phyloP scores from a whole-genome alignment of 148 eudicot species.

The Camellia japonica region DNA sequence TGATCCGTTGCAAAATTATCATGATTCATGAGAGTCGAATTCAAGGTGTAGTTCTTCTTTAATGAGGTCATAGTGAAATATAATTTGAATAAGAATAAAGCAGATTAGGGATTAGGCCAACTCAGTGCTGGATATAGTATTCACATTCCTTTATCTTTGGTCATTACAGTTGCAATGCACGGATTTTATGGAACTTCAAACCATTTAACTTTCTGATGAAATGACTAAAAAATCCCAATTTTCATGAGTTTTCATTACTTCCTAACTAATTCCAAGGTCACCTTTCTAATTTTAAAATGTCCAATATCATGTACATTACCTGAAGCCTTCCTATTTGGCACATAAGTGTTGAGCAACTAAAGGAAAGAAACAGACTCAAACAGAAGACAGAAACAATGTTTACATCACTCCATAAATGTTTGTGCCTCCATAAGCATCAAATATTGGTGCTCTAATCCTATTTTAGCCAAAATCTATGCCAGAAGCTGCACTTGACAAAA shows the following conservation, averaged over 20 bases:
- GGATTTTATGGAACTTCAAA: background rate
- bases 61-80: background rate
- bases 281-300: background rate
- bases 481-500: background rate
- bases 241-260: background rate
- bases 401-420: background rate
- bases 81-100: background rate
- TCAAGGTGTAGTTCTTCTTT: background rate
- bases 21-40: background rate
- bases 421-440: slow-evolving; percentile 8
- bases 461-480: background rate
- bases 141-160: background rate
- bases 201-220: background rate
- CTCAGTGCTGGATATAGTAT: background rate
- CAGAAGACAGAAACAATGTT: background rate
- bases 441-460: background rate
- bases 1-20: background rate
- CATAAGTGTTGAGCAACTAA: background rate
- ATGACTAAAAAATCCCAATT: background rate
- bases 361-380: background rate
- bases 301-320: background rate
- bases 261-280: background rate
- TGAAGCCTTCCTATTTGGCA: background rate
- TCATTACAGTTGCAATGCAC: slow-evolving; percentile 3
- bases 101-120: background rate